Percentiles rank a stretch among this genome's conserved stretches.
These are phyloP conservation scores for Capsicum rhomboideum DNA, from an alignment of 257 asterid genomes.

Conservation along the genomic window DNA sequence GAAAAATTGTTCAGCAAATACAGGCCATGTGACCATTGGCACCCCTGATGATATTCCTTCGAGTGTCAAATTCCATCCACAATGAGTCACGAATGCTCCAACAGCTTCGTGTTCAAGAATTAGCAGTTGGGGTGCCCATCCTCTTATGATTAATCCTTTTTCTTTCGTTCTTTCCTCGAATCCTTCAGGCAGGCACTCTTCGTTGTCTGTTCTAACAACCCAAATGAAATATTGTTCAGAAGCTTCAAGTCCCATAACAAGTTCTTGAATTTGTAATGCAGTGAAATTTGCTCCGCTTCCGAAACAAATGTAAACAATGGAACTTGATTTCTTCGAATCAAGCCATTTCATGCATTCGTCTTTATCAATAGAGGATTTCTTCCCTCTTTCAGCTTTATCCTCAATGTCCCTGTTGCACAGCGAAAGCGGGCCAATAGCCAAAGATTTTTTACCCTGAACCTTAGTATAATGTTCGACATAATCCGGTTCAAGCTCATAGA, in stretches of 20 bases:
- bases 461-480: conserved; percentile 29
- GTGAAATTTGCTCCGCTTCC: conserved; percentile 44
- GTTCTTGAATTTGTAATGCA: conserved; percentile 47
- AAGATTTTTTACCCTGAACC: conserved; percentile 19
- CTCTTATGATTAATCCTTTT: conserved; percentile 50
- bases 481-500: conserved; percentile 38
- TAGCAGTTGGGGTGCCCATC: conserved; percentile 66
- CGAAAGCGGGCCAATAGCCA: conserved; percentile 49
- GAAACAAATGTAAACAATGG: conserved; percentile 50
- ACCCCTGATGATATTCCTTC: conserved; percentile 41
- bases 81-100: conserved; percentile 42
- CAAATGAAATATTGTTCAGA: conserved; percentile 57
- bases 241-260: conserved; percentile 51
- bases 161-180: conserved; percentile 37
- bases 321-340: conserved; percentile 31
- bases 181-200: conserved; percentile 42
- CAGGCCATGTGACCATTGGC: conserved; percentile 51
- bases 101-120: conserved; percentile 29
- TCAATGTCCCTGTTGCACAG: conserved; percentile 9
- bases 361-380: conserved; percentile 29
- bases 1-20: conserved; percentile 37
- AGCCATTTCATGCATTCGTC: conserved; percentile 59
- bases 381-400: conserved; percentile 26
- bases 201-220: conserved; percentile 35
- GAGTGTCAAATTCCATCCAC: conserved; percentile 49